phyloP scores from a whole-genome alignment of 805 yeast species.

The Saccharomycopsis synnaedendra region DNA sequence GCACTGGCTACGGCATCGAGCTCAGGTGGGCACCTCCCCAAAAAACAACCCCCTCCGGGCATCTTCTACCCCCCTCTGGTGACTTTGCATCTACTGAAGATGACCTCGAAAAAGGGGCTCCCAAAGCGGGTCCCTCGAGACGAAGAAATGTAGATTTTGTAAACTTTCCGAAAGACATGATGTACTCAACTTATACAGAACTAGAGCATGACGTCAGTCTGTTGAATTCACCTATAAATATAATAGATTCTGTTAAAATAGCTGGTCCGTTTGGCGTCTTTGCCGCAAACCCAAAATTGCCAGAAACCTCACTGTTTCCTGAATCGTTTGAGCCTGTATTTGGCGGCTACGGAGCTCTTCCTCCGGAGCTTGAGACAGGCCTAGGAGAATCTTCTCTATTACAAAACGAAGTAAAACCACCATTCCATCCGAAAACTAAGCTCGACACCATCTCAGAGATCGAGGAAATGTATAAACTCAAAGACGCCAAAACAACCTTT shows the following conservation, averaged over 20 bases:
- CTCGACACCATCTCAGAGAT: too few species aligned
- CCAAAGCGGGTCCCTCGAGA: conserved; percentile 33
- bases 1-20: conserved; percentile 78
- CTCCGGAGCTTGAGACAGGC: too few species aligned
- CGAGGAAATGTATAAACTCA: too few species aligned
- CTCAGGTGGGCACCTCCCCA: conserved; percentile 58
- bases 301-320: not conserved
- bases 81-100: too few species aligned
- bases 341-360: not conserved
- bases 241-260: conserved; percentile 37
- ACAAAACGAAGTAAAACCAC: too few species aligned
- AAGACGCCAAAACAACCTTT: too few species aligned
- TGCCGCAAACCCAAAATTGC: not conserved
- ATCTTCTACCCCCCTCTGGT: too few species aligned
- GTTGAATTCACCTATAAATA: conserved; percentile 34
- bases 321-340: not conserved
- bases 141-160: conserved; percentile 69
- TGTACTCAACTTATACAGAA: conserved; percentile 66
- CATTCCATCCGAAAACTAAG: too few species aligned
- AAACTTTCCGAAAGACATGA: conserved; percentile 44
- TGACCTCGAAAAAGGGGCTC: too few species aligned
- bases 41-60: too few species aligned
- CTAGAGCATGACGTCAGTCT: conserved; percentile 60
- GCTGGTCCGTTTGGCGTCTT: conserved; percentile 79
- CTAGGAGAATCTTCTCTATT: too few species aligned